Conservation (phyloP, 2,329 filamentous ascomycete genomes). For the Aureobasidium sp. region DNA sequence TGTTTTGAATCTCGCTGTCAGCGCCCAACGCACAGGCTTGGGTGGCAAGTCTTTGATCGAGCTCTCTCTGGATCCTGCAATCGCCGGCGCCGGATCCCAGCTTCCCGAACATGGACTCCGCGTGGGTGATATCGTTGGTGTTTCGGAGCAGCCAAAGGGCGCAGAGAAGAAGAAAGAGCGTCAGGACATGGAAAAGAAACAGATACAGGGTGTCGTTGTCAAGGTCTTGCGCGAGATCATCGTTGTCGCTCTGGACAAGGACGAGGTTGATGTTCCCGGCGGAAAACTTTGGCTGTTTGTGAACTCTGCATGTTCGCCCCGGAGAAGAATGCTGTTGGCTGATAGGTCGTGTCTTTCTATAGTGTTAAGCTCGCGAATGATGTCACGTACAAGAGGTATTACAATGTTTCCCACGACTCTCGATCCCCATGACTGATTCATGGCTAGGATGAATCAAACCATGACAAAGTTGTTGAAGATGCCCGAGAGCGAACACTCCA, state of each 20-base stretch:
- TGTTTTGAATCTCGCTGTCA: slow-evolving; percentile 63
- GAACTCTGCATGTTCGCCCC: not conserved
- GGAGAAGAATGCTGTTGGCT: slow-evolving; percentile 20
- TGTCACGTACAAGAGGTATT: slow-evolving; percentile 53
- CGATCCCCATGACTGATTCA: slow-evolving; percentile 8
- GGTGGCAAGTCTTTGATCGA: slow-evolving; percentile 88
- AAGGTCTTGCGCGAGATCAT: slow-evolving; percentile 51
- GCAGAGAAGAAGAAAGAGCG: slow-evolving; percentile 63
- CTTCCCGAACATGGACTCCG: slow-evolving; percentile 68
- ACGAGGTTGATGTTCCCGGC: slow-evolving; percentile 45
- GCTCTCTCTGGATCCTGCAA: slow-evolving; percentile 63
- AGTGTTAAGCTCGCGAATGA: slow-evolving; percentile 60
- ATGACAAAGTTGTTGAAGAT: slow-evolving; percentile 52
- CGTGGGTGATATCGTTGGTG: slow-evolving; percentile 67
- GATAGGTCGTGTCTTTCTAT: slow-evolving; percentile 22
- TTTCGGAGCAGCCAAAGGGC: slow-evolving; percentile 66
- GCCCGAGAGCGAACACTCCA: slow-evolving; percentile 45
- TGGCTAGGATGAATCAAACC: slow-evolving; percentile 51
- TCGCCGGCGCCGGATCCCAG: slow-evolving; percentile 36
- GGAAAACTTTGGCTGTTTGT: slow-evolving; percentile 55
- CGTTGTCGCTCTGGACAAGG: slow-evolving; percentile 61
- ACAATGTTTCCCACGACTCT: slow-evolving; percentile 5
- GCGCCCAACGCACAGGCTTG: slow-evolving; percentile 74
- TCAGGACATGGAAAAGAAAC: slow-evolving; percentile 58
- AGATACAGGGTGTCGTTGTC: slow-evolving; percentile 61